Percentiles rank a stretch among this genome's conserved stretches.
Evolutionary conservation across 805 yeast genomes (phyloP).

Genomic region (Priceomyces carsonii): DNA sequence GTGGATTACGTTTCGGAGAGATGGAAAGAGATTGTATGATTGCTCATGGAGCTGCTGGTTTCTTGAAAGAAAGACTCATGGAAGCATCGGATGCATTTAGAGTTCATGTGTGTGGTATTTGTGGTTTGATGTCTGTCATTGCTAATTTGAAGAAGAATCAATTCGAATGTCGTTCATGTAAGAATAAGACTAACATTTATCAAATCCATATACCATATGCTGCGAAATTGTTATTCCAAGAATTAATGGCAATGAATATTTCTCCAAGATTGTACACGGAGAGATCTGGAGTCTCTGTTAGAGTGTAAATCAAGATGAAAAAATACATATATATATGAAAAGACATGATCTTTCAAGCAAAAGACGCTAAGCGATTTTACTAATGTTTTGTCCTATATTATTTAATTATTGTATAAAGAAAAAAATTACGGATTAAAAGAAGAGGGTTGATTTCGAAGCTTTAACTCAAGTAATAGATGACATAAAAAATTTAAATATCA

Average conservation of each 20-base stretch:
- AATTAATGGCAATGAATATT: conserved; percentile 98
- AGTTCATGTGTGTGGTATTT: conserved; percentile 96
- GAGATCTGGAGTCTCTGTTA: conserved; percentile 59
- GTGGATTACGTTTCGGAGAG: conserved; percentile 98
- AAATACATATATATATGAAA: conserved; percentile 5
- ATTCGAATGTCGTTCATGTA: conserved; percentile 97
- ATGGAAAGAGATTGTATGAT: conserved; percentile 99
- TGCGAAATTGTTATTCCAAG: conserved; percentile 96
- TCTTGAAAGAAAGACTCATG: conserved; percentile 96
- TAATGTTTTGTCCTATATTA: too few species aligned
- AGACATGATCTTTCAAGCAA: too few species aligned
- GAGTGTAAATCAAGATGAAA: conserved; percentile 21
- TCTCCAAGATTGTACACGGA: conserved; percentile 97
- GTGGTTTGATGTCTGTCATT: conserved; percentile 97
- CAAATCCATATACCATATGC: conserved; percentile 99
- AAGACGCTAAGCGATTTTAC: too few species aligned
- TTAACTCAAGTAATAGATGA: too few species aligned
- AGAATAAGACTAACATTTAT: conserved; percentile 96
- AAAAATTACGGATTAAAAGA: too few species aligned
- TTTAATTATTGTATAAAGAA: too few species aligned
- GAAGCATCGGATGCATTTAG: conserved; percentile 99
- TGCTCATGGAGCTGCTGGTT: conserved; percentile 99
- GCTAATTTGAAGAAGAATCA: conserved; percentile 97
- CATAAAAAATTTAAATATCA: too few species aligned
- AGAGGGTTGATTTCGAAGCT: too few species aligned